phyloP scores from a whole-genome alignment of 768 basidiomycete genomes.

The Kondoa subrosea region DNA sequence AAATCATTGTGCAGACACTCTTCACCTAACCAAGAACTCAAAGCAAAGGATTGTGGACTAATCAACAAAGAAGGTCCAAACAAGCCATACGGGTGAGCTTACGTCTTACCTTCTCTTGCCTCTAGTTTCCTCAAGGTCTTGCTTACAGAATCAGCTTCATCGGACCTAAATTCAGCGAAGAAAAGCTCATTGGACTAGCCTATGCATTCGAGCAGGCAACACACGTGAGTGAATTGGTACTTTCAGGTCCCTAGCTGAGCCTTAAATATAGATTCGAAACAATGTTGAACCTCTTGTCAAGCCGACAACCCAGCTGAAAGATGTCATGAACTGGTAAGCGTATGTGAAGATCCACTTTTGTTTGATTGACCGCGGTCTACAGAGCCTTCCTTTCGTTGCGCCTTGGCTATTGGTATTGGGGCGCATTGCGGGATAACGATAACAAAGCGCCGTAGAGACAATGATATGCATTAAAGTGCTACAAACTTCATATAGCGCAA shows the following conservation, averaged over 20 bases:
- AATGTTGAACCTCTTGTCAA: not conserved
- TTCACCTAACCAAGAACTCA: not conserved
- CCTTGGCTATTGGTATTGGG: too few species aligned
- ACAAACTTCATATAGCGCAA: too few species aligned
- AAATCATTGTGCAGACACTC: not conserved
- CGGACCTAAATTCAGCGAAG: conserved; percentile 48
- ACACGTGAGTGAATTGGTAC: conserved; percentile 24
- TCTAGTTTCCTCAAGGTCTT: too few species aligned
- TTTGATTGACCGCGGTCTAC: too few species aligned
- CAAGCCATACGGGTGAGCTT: not conserved
- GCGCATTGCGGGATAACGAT: too few species aligned
- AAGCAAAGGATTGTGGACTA: not conserved
- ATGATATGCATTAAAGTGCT: too few species aligned
- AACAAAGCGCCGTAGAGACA: too few species aligned
- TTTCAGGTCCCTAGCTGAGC: not conserved
- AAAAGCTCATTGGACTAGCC: conserved; percentile 42
- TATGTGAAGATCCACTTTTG: too few species aligned
- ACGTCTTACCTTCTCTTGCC: not conserved
- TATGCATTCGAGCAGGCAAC: conserved; percentile 54
- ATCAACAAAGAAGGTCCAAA: not conserved
- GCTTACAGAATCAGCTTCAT: conserved; percentile 49
- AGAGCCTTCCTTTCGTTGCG: too few species aligned
- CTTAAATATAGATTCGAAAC: not conserved
- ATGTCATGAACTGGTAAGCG: not conserved
- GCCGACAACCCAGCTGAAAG: not conserved